Evolutionary conservation across 2,329 filamentous ascomycete species (phyloP).

Genomic region (Pezicula carpinea): DNA sequence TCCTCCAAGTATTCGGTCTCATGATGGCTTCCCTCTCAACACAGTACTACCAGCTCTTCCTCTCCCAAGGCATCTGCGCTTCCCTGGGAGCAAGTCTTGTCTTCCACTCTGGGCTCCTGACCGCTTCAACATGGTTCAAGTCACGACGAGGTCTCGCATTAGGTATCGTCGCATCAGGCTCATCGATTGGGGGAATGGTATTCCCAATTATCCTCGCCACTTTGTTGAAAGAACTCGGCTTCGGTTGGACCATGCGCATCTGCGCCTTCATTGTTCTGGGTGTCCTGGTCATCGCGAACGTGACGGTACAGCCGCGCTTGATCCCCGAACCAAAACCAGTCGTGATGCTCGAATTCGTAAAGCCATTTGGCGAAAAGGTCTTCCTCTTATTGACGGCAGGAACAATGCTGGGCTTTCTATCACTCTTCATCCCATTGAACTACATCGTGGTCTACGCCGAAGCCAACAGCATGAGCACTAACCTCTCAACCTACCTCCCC

Average conservation of each 20-base stretch:
- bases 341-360: background rate
- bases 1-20: constrained; percentile 30
- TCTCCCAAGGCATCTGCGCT: constrained; percentile 35
- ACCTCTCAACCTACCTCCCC: constrained; percentile 2
- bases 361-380: background rate
- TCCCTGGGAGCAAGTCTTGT: constrained; percentile 37
- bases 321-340: background rate
- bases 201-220: constrained; percentile 48
- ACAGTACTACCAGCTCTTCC: constrained; percentile 33
- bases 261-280: constrained; percentile 6
- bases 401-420: background rate
- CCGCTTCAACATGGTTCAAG: constrained; percentile 40
- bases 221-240: constrained; percentile 6
- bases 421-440: background rate
- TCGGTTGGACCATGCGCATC: constrained; percentile 10
- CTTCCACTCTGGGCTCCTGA: constrained; percentile 33
- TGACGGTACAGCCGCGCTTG: constrained; percentile 4
- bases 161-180: constrained; percentile 40
- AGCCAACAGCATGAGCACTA: constrained; percentile 4
- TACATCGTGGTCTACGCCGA: constrained; percentile 20
- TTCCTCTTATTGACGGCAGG: background rate
- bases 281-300: constrained; percentile 7
- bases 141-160: constrained; percentile 38
- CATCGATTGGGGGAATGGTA: constrained; percentile 46
- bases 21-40: constrained; percentile 31